Conservation (phyloP, 371 early-diverging fungal species). For the Zopfochytrium polystomum region DNA sequence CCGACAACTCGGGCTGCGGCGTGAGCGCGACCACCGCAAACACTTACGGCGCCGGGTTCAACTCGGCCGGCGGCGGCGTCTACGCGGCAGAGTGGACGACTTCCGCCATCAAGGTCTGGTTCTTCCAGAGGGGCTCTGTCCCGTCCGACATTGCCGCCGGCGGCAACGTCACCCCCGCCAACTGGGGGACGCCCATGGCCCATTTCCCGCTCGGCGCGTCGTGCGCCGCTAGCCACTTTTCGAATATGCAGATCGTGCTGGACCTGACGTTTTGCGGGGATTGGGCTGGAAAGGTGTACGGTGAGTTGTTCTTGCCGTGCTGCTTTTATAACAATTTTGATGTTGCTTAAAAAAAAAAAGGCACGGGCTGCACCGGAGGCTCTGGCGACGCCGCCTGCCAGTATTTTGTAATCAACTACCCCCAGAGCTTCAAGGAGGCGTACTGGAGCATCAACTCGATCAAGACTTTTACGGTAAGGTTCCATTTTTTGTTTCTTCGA, state of each 20-base stretch:
- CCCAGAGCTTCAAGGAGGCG: background rate
- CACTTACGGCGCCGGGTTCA: slow-evolving; percentile 38
- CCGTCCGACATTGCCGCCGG: slow-evolving; percentile 34
- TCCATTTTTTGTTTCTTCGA: too few relatives aligned
- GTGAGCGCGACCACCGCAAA: slow-evolving; percentile 2
- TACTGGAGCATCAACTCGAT: background rate
- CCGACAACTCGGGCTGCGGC: slow-evolving; percentile 36
- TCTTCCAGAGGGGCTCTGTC: slow-evolving; percentile 30
- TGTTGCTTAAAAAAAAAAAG: too few relatives aligned
- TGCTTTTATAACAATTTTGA: too few relatives aligned
- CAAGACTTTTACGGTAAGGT: background rate
- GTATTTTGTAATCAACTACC: background rate
- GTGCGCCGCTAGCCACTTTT: slow-evolving; percentile 4
- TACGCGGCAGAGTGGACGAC: slow-evolving; percentile 37
- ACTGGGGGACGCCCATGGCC: slow-evolving; percentile 37
- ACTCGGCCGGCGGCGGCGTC: slow-evolving; percentile 41
- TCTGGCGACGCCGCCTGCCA: background rate
- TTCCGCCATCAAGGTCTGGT: slow-evolving; percentile 37
- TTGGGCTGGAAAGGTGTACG: slow-evolving; percentile 10
- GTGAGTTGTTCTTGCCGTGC: too few relatives aligned
- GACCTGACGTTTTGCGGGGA: slow-evolving; percentile 11
- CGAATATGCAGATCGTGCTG: slow-evolving; percentile 4
- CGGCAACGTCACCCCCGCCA: slow-evolving; percentile 27
- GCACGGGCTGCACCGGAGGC: background rate
- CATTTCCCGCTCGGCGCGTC: slow-evolving; percentile 25